phyloP scores from a whole-genome alignment of 2,329 filamentous ascomycete genomes.

The Xylaria sp. region DNA sequence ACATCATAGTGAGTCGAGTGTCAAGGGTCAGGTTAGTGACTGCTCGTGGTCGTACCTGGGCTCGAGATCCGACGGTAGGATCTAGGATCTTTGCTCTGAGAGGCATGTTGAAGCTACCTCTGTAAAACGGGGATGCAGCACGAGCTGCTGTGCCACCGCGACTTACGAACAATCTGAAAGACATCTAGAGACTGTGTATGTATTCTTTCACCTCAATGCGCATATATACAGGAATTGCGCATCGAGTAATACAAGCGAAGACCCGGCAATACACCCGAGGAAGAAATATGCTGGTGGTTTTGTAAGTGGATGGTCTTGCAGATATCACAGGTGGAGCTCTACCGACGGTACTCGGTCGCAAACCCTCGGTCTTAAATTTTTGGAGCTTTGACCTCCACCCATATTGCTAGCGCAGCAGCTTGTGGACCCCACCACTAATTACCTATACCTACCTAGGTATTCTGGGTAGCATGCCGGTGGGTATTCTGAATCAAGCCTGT shows the following conservation, averaged over 20 bases:
- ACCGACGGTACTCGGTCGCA: conserved; percentile 20
- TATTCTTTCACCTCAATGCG: conserved; percentile 49
- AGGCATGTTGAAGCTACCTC: conserved; percentile 72
- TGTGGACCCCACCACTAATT: neutral
- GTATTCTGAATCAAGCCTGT: conserved; percentile 3
- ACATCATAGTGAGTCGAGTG: conserved; percentile 13
- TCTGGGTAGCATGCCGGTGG: too few species aligned
- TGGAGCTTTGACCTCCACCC: conserved; percentile 26
- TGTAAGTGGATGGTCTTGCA: conserved; percentile 2
- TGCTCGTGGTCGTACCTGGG: conserved; percentile 57
- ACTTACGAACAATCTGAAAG: conserved; percentile 63
- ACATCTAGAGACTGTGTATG: conserved; percentile 63
- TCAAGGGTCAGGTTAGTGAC: neutral
- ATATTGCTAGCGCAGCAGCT: neutral
- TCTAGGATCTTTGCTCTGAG: conserved; percentile 79
- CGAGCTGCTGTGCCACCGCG: conserved; percentile 65
- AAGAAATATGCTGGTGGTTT: neutral
- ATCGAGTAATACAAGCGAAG: conserved; percentile 47
- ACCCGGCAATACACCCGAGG: neutral
- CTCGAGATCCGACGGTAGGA: conserved; percentile 64
- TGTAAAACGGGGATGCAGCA: conserved; percentile 57
- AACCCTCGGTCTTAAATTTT: conserved; percentile 40
- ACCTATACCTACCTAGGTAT: neutral
- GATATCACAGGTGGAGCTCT: conserved; percentile 23
- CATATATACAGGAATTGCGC: conserved; percentile 46